Evolutionary conservation across 352 stramenopile species (phyloP), one percentile per base, ranked within the genome.

Genomic region (Phytophthora idaei): DNA sequence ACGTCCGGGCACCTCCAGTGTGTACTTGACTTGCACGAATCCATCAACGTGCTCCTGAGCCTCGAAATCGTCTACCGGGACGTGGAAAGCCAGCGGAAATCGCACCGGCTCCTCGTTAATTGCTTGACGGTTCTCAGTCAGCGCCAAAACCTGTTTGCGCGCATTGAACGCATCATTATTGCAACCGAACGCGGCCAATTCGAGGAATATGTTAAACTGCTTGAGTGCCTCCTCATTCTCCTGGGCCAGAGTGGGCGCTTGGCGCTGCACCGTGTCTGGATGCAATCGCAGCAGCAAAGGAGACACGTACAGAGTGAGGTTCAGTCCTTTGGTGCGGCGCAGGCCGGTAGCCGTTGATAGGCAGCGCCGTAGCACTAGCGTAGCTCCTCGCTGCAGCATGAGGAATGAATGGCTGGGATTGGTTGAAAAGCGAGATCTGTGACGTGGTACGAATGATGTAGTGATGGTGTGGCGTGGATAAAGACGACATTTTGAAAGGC

Each of bases 161-260:
- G 81, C 76, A 45, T 70, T 71, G 63, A 77, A 83, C 5, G 77
- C 73, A 71, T 92, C 80, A 71, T 88, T 90, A 64, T 91, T 90
- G 66, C 85, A 93, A 51, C 79, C 85, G 15, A 69, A 76, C 7
- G 72, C 49, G 14, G 85, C 85, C 48, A 93, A 69, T 56, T 87
- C 80, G 14, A 93, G 67, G 62, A 92, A 93, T 49, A 83, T 64
- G 67, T 93, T 93, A 54, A 93, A 78, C 52, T 90, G 76, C 67
- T 93, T 93, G n/a, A 93, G 73, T 12, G 85, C 83, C 15, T 85
- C 64, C 65, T 91, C 85, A 48, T 93, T 91, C 60, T 80, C 68
- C 17, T 64, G 64, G n/a, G 80, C 81, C 17, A 87, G 58, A 27
- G 51, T 29, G 1, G 74, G 64, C 2, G 78, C 75, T 44, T 86